Percentiles rank a stretch among this genome's conserved stretches.
phyloP scores from a whole-genome alignment of 176 grass and related monocot species.

The Miscanthus lutarioriparius region DNA sequence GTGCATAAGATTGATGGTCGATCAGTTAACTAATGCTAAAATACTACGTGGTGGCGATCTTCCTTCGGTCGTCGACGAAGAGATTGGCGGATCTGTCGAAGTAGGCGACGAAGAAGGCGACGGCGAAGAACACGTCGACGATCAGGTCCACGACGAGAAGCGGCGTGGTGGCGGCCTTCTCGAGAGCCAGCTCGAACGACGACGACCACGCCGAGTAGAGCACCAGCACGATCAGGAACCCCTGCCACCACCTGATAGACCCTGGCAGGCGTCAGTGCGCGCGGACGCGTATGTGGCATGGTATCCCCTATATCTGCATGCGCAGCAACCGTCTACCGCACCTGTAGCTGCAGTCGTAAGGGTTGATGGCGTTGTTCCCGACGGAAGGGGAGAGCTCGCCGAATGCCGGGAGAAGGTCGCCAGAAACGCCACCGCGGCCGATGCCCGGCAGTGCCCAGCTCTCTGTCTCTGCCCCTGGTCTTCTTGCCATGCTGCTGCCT shows the following conservation, averaged over 20 bases:
- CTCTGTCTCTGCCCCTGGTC: neutral
- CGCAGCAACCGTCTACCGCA: neutral
- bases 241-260: slow-evolving; percentile 54
- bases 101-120: slow-evolving; percentile 71
- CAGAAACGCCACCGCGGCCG: neutral
- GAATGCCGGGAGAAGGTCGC: slow-evolving; percentile 22
- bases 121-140: slow-evolving; percentile 62
- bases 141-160: slow-evolving; percentile 40
- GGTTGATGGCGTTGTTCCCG: neutral
- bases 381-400: neutral
- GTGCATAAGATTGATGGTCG: too few species aligned
- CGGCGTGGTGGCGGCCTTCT: slow-evolving; percentile 23
- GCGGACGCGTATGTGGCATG: too few species aligned
- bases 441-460: neutral
- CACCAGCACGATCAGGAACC: slow-evolving; percentile 52
- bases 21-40: too few species aligned
- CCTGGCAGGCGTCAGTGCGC: neutral
- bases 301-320: too few species aligned
- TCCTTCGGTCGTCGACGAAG: slow-evolving; percentile 52
- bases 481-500: neutral
- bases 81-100: slow-evolving; percentile 45
- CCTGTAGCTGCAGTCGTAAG: slow-evolving; percentile 19
- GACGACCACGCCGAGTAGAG: slow-evolving; percentile 62
- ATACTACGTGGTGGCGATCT: slow-evolving; percentile 46
- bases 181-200: slow-evolving; percentile 56